Evolutionary conservation across 1,284 basidiomycete species (phyloP).

Genomic region (Fomitopsis pinicola): DNA sequence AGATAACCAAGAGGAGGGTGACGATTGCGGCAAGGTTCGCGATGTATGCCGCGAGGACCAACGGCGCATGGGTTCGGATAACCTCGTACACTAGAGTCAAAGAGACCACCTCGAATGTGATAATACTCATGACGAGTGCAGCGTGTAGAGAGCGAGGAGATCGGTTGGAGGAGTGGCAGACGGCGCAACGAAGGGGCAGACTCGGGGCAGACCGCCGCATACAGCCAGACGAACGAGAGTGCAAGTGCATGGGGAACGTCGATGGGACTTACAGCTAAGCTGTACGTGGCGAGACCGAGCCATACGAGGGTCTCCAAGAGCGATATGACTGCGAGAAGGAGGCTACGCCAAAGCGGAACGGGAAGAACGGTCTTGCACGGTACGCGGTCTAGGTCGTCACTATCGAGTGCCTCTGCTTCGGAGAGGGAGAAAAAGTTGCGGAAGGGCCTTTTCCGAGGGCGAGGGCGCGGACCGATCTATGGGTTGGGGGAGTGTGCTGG

Average conservation of each 20-base stretch:
- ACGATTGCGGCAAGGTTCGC: slow-evolving; percentile 40
- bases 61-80: slow-evolving; percentile 31
- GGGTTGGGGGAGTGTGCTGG: slow-evolving; percentile 35
- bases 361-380: slow-evolving; percentile 10
- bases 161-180: slow-evolving; percentile 46
- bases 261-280: slow-evolving; percentile 24
- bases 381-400: slow-evolving; percentile 18
- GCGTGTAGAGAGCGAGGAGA: slow-evolving; percentile 45
- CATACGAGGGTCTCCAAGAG: slow-evolving; percentile 47
- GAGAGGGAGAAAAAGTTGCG: slow-evolving; percentile 45
- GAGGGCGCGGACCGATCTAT: slow-evolving; percentile 18
- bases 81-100: slow-evolving; percentile 38
- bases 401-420: slow-evolving; percentile 53
- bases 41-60: slow-evolving; percentile 29
- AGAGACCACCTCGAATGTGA: slow-evolving; percentile 46
- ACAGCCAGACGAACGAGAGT: slow-evolving; percentile 51
- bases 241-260: slow-evolving; percentile 32
- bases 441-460: slow-evolving; percentile 33
- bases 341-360: slow-evolving; percentile 51
- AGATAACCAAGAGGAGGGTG: slow-evolving; percentile 38
- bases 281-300: slow-evolving; percentile 44
- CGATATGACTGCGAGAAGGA: slow-evolving; percentile 46
- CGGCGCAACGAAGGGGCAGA: slow-evolving; percentile 37
- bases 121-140: slow-evolving; percentile 34
- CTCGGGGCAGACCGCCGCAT: slow-evolving; percentile 41